Percentiles rank a stretch among this genome's conserved stretches.
phyloP scores from a whole-genome alignment of 805 yeast genomes.

The Kodamaea neixiangensis region DNA sequence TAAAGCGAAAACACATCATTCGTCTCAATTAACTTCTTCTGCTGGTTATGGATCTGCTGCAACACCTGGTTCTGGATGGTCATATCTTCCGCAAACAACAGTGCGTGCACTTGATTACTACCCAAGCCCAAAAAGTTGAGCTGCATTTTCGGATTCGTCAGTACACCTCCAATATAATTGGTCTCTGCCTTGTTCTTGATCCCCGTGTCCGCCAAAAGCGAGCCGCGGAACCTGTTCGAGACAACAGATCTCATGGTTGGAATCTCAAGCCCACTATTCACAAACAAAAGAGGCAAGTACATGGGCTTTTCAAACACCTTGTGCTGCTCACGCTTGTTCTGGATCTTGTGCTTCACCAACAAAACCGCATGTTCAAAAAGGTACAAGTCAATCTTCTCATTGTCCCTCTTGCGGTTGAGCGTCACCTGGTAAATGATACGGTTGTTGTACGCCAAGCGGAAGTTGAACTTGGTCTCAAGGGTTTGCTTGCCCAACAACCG shows the following conservation, averaged over 20 bases:
- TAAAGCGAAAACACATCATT: conserved; percentile 80
- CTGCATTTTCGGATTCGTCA: conserved; percentile 42
- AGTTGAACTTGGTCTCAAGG: conserved; percentile 80
- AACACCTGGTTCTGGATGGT: conserved; percentile 76
- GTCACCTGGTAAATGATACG: conserved; percentile 80
- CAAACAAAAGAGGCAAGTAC: conserved; percentile 73
- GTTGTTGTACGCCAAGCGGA: conserved; percentile 80
- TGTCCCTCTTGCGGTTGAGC: conserved; percentile 66
- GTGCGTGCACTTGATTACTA: conserved; percentile 53
- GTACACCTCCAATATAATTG: conserved; percentile 28
- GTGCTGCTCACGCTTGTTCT: conserved; percentile 86
- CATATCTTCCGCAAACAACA: conserved; percentile 52
- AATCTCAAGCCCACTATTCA: conserved; percentile 76
- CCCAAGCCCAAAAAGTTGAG: conserved; percentile 56
- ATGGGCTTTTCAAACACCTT: conserved; percentile 90
- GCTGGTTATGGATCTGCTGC: conserved; percentile 80
- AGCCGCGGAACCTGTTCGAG: conserved; percentile 34
- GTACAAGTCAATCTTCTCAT: conserved; percentile 82
- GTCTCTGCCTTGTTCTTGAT: conserved; percentile 31
- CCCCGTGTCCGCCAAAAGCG: conserved; percentile 38
- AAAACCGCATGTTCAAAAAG: conserved; percentile 85
- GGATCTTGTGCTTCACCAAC: conserved; percentile 81
- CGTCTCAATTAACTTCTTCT: conserved; percentile 64
- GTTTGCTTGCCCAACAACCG: conserved; percentile 64
- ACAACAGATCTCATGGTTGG: conserved; percentile 56